Base-by-base conservation (phyloP, 345 rosid genomes). In the Raphanus raphanistrum region DNA sequence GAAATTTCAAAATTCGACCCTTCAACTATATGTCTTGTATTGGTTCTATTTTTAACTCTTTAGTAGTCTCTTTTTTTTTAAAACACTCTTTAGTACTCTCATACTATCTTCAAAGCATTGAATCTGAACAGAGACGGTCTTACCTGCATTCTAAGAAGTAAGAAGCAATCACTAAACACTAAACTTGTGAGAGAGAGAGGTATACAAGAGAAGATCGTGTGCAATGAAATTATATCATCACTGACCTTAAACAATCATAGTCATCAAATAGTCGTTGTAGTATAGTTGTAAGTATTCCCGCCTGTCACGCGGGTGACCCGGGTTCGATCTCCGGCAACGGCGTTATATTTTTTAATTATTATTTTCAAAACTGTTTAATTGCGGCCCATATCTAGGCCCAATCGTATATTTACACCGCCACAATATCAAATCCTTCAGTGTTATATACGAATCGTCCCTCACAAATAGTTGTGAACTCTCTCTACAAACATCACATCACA, bases 321-420 rank as follows among this genome's bases (percentile, higher is more conserved):
- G 85, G 92, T 88, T 90, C 96, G 98, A 89, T 88, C 92, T 90
- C 94, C 91, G 90, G 93, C 94, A 89, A 82, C 87, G 91, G 97
- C 61, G 60, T 8, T n/a, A 11, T 0, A 3, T 4, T 2, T 61
- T 60, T 29, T 5, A 2, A 2, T 50, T n/a, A n/a, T n/a, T n/a
- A 13, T 45, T 25, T 4, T 4, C 0, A 8, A 36, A 36, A 2
- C n/a, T 41, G 48, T 41, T 36, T 36, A 36, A 36, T 36, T 74
- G 73, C 67, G 81, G 63, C 69, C 21, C 5, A 72, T 33, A 66
- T 66, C 63, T 48, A 48, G 41, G 32, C 45, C 73, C 63, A 52
- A 8, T 21, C 17, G 8, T 28, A n/a, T 48, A n/a, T 0, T 28
- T 31, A 50, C 64, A 61, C 70, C 70, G 75, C 62, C 70, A 63